phyloP scores from a whole-genome alignment of 2,329 filamentous ascomycete species.

The Colletotrichum euphorbiae region DNA sequence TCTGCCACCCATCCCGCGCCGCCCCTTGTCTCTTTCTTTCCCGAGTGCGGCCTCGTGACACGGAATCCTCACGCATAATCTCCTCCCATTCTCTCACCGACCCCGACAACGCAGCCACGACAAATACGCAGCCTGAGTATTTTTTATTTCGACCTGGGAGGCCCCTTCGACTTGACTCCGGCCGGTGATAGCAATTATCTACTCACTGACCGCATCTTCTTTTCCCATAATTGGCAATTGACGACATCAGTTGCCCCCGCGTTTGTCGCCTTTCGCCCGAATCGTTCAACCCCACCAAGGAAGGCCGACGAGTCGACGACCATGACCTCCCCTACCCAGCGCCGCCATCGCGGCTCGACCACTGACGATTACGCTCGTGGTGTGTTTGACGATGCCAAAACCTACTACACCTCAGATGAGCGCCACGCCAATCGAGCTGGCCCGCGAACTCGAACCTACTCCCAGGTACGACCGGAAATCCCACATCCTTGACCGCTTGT shows the following conservation, averaged over 20 bases:
- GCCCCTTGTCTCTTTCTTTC: conserved; percentile 35
- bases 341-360: conserved; percentile 50
- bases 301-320: conserved; percentile 12
- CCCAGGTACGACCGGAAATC: conserved; percentile 56
- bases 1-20: conserved; percentile 32
- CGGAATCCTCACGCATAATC: conserved; percentile 26
- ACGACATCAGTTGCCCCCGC: not conserved
- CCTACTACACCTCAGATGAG: conserved; percentile 69
- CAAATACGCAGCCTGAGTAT: conserved; percentile 4
- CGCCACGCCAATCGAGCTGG: conserved; percentile 63
- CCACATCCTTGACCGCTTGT: conserved; percentile 20
- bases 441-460: conserved; percentile 66
- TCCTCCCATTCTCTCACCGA: conserved; percentile 34
- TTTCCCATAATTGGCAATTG: conserved; percentile 19
- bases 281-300: conserved; percentile 9
- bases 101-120: conserved; percentile 20
- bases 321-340: conserved; percentile 40
- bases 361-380: conserved; percentile 54
- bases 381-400: conserved; percentile 68
- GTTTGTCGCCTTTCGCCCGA: conserved; percentile 7
- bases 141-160: conserved; percentile 1
- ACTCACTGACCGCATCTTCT: not conserved
- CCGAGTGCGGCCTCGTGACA: conserved; percentile 33
- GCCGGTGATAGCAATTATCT: not conserved
- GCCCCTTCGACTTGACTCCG: not conserved